Percentiles rank a stretch among this genome's conserved stretches.
Evolutionary conservation across 2,329 filamentous ascomycete genomes (phyloP).

Genomic region (Pestalotiopsis fici): DNA sequence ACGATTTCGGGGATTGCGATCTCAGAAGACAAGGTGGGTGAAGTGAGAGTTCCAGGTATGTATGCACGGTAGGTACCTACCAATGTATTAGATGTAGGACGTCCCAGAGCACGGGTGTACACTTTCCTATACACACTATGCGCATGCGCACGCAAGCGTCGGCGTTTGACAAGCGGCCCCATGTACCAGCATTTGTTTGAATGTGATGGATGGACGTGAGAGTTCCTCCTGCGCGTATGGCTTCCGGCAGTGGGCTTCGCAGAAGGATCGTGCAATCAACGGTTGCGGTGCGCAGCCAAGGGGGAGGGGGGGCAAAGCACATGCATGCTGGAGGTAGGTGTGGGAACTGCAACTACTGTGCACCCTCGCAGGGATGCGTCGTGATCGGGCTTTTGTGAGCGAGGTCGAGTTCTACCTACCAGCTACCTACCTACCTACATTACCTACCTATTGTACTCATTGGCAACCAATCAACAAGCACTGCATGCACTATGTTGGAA

Average conservation of each 20-base stretch:
- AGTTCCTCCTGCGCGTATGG: slow-evolving; percentile 9
- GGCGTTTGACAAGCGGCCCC: neutral
- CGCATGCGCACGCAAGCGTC: neutral
- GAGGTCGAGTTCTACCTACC: neutral
- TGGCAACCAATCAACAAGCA: neutral
- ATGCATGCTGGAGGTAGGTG: neutral
- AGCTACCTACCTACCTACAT: no score
- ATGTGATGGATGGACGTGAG: neutral
- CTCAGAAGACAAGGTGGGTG: no score
- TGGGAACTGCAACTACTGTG: neutral
- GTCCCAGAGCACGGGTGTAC: no score
- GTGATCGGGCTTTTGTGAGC: neutral
- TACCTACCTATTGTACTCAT: no score
- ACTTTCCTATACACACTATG: neutral
- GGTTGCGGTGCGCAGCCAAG: slow-evolving; percentile 8
- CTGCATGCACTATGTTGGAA: neutral
- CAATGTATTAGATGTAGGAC: no score
- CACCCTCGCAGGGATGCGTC: neutral
- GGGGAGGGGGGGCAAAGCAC: neutral
- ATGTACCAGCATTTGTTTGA: neutral
- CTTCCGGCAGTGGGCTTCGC: slow-evolving; percentile 12
- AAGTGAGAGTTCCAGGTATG: no score
- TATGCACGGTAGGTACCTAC: no score
- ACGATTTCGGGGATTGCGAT: no score
- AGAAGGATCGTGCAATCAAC: slow-evolving; percentile 13